Conservation (phyloP, 257 asterid genomes). For the Primulina eburnea region DNA sequence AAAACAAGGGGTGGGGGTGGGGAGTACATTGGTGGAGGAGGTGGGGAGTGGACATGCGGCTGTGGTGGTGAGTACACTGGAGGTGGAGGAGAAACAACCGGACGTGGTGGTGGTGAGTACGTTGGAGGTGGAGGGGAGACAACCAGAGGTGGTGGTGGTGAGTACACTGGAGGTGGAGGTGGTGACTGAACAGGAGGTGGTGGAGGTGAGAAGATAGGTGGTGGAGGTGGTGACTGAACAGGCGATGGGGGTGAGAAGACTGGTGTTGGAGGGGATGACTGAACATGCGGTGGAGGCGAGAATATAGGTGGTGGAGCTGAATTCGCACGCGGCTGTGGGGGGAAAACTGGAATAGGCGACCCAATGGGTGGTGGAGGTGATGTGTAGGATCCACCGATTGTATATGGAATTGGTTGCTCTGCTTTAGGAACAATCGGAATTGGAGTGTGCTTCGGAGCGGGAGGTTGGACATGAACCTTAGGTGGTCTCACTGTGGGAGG, state of each 20-base stretch:
- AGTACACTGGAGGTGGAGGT: slow-evolving; percentile 5
- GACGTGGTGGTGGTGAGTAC: slow-evolving; percentile 20
- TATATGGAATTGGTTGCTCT: not conserved
- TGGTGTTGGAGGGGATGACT: slow-evolving; percentile 16
- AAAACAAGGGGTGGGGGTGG: not conserved
- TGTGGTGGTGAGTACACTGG: slow-evolving; percentile 20
- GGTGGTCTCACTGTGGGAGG: slow-evolving; percentile 17
- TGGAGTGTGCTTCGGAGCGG: not conserved
- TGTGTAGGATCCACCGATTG: not conserved
- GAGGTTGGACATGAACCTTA: slow-evolving; percentile 21
- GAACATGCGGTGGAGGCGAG: slow-evolving; percentile 5
- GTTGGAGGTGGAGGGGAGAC: slow-evolving; percentile 16
- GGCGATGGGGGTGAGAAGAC: slow-evolving; percentile 17
- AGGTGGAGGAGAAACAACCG: not conserved
- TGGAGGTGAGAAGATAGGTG: not conserved
- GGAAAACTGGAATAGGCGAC: not conserved
- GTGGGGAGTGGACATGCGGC: slow-evolving; percentile 1
- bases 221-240: slow-evolving; percentile 9
- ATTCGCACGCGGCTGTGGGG: slow-evolving; percentile 9
- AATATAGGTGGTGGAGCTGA: slow-evolving; percentile 5
- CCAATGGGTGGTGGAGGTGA: slow-evolving; percentile 15
- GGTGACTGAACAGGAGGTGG: not conserved
- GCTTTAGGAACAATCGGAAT: slow-evolving; percentile 16
- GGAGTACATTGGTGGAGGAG: slow-evolving; percentile 8
- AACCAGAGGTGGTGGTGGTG: not conserved